Percentiles rank a stretch among this genome's conserved stretches.
These are phyloP conservation scores for Acer yangbiense DNA, from an alignment of 345 rosid genomes.

Conservation along the genomic window DNA sequence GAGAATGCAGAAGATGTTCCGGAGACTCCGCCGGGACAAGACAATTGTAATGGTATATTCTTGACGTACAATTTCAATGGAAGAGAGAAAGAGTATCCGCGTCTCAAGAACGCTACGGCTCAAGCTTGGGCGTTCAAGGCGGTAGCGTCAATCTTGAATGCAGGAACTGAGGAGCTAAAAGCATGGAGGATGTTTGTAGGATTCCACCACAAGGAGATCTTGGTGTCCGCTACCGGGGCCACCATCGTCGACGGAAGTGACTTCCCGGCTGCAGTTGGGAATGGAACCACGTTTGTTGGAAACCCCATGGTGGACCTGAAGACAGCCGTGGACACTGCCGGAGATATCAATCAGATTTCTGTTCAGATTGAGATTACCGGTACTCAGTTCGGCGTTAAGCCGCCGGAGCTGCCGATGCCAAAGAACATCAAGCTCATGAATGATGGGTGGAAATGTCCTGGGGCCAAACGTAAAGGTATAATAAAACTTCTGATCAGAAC, in stretches of 20 bases:
- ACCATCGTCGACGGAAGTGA: constrained; percentile 51
- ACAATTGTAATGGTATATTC: constrained; percentile 70
- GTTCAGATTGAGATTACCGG: constrained; percentile 60
- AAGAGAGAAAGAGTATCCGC: constrained; percentile 62
- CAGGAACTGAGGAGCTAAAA: constrained; percentile 62
- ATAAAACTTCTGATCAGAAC: too few relatives aligned
- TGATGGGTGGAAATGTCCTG: constrained; percentile 75
- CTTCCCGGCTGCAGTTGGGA: constrained; percentile 62
- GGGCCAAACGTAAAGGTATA: constrained; percentile 47
- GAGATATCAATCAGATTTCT: constrained; percentile 68
- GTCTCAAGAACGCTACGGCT: constrained; percentile 68
- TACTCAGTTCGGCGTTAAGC: constrained; percentile 69
- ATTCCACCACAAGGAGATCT: constrained; percentile 68
- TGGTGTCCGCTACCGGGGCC: constrained; percentile 62
- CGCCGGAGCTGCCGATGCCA: constrained; percentile 69
- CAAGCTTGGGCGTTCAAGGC: constrained; percentile 91
- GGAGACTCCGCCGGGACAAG: constrained; percentile 59
- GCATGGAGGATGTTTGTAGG: constrained; percentile 79
- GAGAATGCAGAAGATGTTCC: constrained; percentile 11
- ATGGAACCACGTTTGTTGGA: constrained; percentile 75
- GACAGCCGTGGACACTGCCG: constrained; percentile 83
- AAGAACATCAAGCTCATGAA: constrained; percentile 56
- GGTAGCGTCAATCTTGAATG: constrained; percentile 55
- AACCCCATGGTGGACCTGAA: constrained; percentile 55
- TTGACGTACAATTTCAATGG: constrained; percentile 57